These are phyloP conservation scores for Wallacemonas collosoma DNA, from an alignment of 208 protist genomes.

Conservation along the genomic window DNA sequence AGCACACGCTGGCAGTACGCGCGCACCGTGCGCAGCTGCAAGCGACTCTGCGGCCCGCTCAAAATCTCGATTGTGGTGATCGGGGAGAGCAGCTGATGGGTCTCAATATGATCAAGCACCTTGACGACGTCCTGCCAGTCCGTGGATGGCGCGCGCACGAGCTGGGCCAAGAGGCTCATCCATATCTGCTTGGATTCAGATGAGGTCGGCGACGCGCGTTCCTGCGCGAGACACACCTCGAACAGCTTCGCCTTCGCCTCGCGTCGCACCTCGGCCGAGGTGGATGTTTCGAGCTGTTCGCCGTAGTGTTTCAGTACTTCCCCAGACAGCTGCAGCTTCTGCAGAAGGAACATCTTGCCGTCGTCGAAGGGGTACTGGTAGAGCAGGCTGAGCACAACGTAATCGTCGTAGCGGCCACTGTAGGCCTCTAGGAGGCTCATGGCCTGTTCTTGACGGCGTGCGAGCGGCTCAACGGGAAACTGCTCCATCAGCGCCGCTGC, in stretches of 20 bases:
- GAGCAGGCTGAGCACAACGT: conserved; percentile 90
- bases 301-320: conserved; percentile 93
- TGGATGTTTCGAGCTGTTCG: conserved; percentile 62
- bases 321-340: conserved; percentile 67
- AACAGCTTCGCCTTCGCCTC: conserved; percentile 53
- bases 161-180: conserved; percentile 90
- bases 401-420: conserved; percentile 81
- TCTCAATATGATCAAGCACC: conserved; percentile 83
- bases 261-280: conserved; percentile 22
- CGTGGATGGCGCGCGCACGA: conserved; percentile 49
- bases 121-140: conserved; percentile 47
- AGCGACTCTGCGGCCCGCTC: conserved; percentile 27
- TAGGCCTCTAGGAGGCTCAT: conserved; percentile 59
- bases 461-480: conserved; percentile 52
- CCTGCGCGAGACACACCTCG: conserved; percentile 42
- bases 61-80: conserved; percentile 93
- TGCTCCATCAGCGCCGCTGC: background rate
- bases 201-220: conserved; percentile 32
- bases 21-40: conserved; percentile 80
- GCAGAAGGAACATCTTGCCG: conserved; percentile 91
- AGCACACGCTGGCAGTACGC: conserved; percentile 85
- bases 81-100: conserved; percentile 88
- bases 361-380: conserved; percentile 89
- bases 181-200: conserved; percentile 67
- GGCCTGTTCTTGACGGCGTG: conserved; percentile 53